These are phyloP conservation scores for Botrytis hyacinthi DNA, from an alignment of 2,329 filamentous ascomycete genomes.

Conservation along the genomic window DNA sequence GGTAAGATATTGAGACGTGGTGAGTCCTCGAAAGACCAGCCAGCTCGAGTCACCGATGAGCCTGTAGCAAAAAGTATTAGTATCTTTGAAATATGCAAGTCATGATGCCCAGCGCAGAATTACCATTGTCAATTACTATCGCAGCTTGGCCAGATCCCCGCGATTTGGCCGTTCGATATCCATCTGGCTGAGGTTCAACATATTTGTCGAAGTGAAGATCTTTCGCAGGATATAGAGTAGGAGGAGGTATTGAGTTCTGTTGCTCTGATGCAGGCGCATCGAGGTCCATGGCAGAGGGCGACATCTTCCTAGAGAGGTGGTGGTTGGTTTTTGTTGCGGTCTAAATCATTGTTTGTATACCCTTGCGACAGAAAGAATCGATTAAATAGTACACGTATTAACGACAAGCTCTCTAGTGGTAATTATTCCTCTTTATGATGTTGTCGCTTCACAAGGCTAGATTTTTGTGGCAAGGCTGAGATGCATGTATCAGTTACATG, in stretches of 20 bases:
- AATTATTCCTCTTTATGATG: slow-evolving; percentile 4
- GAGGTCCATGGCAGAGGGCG: slow-evolving; percentile 36
- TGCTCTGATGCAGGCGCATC: slow-evolving; percentile 41
- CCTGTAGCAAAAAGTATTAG: slow-evolving; percentile 51
- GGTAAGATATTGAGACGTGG: slow-evolving; percentile 81
- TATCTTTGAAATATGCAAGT: neutral
- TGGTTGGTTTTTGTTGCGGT: neutral
- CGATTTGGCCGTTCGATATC: slow-evolving; percentile 60
- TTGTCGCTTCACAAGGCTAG: slow-evolving; percentile 16
- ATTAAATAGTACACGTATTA: neutral
- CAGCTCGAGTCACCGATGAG: slow-evolving; percentile 83
- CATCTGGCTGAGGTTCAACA: slow-evolving; percentile 58
- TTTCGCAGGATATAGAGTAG: slow-evolving; percentile 57
- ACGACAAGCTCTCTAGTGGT: neutral
- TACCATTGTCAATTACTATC: slow-evolving; percentile 98
- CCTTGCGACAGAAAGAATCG: neutral
- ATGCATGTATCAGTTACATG: slow-evolving; percentile 8
- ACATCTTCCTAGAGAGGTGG: slow-evolving; percentile 32
- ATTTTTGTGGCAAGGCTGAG: slow-evolving; percentile 2
- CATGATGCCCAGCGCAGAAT: neutral
- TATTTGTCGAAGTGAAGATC: slow-evolving; percentile 60
- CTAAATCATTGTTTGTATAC: slow-evolving; percentile 12
- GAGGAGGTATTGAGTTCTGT: slow-evolving; percentile 51
- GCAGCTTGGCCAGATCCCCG: slow-evolving; percentile 59
- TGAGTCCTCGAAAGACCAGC: slow-evolving; percentile 89